Evolutionary conservation across 805 yeast species (phyloP).

Genomic region (Phaffomyces thermotolerans): DNA sequence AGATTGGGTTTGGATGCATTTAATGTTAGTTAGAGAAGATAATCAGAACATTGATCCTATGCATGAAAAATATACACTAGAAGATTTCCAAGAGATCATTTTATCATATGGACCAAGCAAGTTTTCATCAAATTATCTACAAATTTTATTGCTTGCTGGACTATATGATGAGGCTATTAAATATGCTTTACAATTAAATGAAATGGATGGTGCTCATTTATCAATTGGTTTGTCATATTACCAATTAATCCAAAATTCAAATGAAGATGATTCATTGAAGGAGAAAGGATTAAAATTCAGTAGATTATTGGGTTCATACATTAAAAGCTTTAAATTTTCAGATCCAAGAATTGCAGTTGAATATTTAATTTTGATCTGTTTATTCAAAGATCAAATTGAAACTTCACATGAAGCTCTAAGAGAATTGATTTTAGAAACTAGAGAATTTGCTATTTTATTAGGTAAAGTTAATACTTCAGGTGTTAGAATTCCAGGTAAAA

Average conservation of each 20-base stretch:
- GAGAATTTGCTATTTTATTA: slow-evolving; percentile 72
- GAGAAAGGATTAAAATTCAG: slow-evolving; percentile 40
- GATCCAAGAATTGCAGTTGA: slow-evolving; percentile 93
- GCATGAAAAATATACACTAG: slow-evolving; percentile 64
- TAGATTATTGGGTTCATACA: slow-evolving; percentile 68
- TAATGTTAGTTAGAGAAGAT: slow-evolving; percentile 63
- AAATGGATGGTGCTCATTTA: slow-evolving; percentile 83
- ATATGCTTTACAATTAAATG: slow-evolving; percentile 53
- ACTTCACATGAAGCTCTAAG: slow-evolving; percentile 73
- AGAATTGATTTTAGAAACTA: slow-evolving; percentile 77
- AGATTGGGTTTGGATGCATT: slow-evolving; percentile 96
- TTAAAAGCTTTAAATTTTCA: slow-evolving; percentile 72
- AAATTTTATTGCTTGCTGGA: slow-evolving; percentile 67
- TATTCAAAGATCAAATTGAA: slow-evolving; percentile 42
- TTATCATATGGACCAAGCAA: slow-evolving; percentile 65
- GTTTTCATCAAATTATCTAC: slow-evolving; percentile 68
- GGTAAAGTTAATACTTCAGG: slow-evolving; percentile 84
- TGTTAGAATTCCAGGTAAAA: slow-evolving; percentile 69
- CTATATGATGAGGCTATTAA: slow-evolving; percentile 75
- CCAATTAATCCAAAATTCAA: slow-evolving; percentile 52
- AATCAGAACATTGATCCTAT: slow-evolving; percentile 39
- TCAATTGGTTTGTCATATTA: slow-evolving; percentile 74
- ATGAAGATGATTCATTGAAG: slow-evolving; percentile 25
- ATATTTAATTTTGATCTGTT: slow-evolving; percentile 65
- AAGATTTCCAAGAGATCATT: slow-evolving; percentile 67